These are phyloP conservation scores for Phyllosticta citriasiana DNA, from an alignment of 2,329 filamentous ascomycete species.

Conservation along the genomic window DNA sequence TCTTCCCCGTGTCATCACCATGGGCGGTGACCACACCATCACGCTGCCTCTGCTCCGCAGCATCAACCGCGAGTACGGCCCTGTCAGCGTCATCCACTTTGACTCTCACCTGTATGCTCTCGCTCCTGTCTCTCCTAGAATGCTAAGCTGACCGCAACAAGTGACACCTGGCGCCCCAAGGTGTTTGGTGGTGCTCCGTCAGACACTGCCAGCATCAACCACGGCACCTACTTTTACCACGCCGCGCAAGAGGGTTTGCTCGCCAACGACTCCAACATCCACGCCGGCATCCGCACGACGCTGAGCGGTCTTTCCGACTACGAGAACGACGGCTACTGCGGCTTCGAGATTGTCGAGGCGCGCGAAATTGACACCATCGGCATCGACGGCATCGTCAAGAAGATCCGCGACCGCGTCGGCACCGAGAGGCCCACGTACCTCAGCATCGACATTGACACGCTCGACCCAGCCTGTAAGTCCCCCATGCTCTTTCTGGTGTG, in stretches of 20 bases:
- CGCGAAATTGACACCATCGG: conserved; percentile 60
- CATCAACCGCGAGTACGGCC: conserved; percentile 56
- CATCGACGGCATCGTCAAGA: conserved; percentile 65
- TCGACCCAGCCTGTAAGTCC: conserved; percentile 65
- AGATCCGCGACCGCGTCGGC: conserved; percentile 65
- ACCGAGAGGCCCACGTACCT: conserved; percentile 68
- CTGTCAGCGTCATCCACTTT: conserved; percentile 55
- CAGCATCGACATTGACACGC: conserved; percentile 77
- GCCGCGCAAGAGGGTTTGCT: conserved; percentile 68
- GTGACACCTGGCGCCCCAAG: conserved; percentile 63
- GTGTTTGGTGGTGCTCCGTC: conserved; percentile 77
- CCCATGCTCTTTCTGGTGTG: background rate
- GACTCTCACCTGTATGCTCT: conserved; percentile 46
- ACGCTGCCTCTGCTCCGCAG: conserved; percentile 45
- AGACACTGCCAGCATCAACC: conserved; percentile 68
- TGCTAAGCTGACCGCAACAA: conserved; percentile 11
- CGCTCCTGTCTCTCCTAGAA: background rate
- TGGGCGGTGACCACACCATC: conserved; percentile 56
- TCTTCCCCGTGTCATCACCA: conserved; percentile 69
- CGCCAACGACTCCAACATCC: conserved; percentile 75
- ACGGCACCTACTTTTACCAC: conserved; percentile 85
- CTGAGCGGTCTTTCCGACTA: conserved; percentile 70
- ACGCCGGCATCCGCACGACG: conserved; percentile 78
- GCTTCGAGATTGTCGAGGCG: conserved; percentile 73
- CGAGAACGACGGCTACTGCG: conserved; percentile 76